These are phyloP conservation scores for Ceratocystis alfenasii DNA, from an alignment of 2,329 filamentous ascomycete genomes.

Conservation along the genomic window DNA sequence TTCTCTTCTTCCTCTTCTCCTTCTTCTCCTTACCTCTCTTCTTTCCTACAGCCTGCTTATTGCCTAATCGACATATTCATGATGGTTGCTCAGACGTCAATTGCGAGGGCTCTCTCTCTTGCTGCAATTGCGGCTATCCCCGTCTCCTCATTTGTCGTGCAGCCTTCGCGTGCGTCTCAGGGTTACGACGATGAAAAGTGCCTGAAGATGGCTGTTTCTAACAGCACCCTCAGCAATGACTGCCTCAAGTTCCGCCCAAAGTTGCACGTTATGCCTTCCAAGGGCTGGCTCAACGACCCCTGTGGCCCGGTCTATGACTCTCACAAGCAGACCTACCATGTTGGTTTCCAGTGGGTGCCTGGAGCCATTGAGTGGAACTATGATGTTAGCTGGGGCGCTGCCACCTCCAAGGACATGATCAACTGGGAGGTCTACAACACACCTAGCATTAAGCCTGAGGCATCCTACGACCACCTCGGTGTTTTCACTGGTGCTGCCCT, in stretches of 20 bases:
- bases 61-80: not conserved
- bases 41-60: not conserved
- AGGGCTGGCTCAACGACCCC: constrained; percentile 34
- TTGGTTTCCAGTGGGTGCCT: constrained; percentile 32
- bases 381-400: constrained; percentile 29
- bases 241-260: constrained; percentile 26
- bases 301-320: constrained; percentile 37
- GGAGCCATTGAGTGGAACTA: constrained; percentile 25
- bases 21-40: constrained; percentile 6
- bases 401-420: constrained; percentile 33
- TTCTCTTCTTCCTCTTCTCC: not conserved
- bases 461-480: constrained; percentile 34
- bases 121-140: constrained; percentile 12
- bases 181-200: constrained; percentile 9
- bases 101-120: constrained; percentile 11
- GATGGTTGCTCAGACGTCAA: constrained; percentile 16
- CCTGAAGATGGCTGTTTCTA: constrained; percentile 15
- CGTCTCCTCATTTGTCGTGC: constrained; percentile 4
- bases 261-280: constrained; percentile 33
- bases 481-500: constrained; percentile 38
- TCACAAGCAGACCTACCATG: constrained; percentile 34
- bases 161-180: not conserved
- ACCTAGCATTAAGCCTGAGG: constrained; percentile 23
- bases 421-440: constrained; percentile 24
- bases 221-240: constrained; percentile 16